Conservation (phyloP, 208 protist species). For the Acanthamoeba triangularis region DNA sequence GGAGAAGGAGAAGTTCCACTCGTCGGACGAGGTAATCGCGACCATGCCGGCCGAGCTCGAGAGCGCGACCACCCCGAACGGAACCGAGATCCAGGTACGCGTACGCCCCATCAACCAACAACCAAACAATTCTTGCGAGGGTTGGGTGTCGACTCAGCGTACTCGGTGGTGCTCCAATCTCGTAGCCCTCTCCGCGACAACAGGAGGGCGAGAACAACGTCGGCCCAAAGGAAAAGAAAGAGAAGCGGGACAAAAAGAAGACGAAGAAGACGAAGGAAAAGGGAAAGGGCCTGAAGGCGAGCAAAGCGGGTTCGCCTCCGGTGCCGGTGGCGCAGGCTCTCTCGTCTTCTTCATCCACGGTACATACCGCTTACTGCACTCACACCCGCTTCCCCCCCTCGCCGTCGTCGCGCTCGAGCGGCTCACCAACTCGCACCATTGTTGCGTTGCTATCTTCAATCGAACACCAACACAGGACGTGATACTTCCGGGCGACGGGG, state of each 20-base stretch:
- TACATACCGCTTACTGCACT: neutral
- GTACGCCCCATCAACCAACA: neutral
- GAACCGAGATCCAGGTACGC: neutral
- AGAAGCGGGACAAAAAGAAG: conserved; percentile 44
- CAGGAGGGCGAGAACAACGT: neutral
- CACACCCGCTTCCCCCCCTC: neutral
- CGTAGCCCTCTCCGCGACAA: conserved; percentile 32
- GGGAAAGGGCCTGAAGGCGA: neutral
- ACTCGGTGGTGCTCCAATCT: neutral
- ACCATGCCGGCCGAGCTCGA: neutral
- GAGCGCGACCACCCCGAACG: neutral
- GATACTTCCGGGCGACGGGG: conserved; percentile 15
- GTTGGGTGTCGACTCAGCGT: neutral
- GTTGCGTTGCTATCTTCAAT: neutral
- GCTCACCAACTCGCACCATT: neutral
- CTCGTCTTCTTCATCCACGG: neutral
- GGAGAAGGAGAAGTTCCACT: conserved; percentile 43
- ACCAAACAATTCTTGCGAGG: neutral
- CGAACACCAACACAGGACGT: neutral
- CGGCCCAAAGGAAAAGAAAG: conserved; percentile 19
- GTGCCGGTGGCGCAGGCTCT: neutral
- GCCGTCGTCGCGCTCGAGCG: neutral
- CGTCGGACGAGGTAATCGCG: conserved; percentile 15
- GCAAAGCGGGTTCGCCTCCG: conserved; percentile 18
- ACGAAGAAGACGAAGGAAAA: conserved; percentile 54